Conservation (phyloP, 352 stramenopile species). For the Paralagenidium karlingii region DNA sequence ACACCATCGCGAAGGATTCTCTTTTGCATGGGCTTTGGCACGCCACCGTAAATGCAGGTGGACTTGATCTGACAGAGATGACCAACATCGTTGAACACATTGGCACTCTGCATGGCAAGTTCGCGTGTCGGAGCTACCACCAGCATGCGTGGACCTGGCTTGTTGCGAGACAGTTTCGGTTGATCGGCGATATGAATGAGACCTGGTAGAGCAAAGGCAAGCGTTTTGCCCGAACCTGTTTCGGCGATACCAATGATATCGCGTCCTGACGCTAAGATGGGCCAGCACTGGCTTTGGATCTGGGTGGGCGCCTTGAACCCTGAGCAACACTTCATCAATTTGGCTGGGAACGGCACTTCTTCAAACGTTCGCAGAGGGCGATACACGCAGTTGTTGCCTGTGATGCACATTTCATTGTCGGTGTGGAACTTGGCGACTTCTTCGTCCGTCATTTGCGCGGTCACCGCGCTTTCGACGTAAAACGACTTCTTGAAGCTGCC, state of each 20-base stretch:
- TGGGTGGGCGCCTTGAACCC: conserved; percentile 89
- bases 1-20: conserved; percentile 77
- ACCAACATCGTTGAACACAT: conserved; percentile 89
- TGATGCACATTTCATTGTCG: conserved; percentile 73
- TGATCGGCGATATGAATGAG: conserved; percentile 79
- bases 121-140: conserved; percentile 91
- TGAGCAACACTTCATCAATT: conserved; percentile 82
- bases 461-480: conserved; percentile 65
- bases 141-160: conserved; percentile 81
- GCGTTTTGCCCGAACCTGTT: conserved; percentile 93
- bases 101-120: conserved; percentile 89
- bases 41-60: conserved; percentile 92
- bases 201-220: conserved; percentile 92
- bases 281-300: conserved; percentile 98
- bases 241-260: conserved; percentile 90
- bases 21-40: conserved; percentile 91
- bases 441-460: conserved; percentile 59
- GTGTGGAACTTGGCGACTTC: conserved; percentile 82
- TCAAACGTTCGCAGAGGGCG: conserved; percentile 56
- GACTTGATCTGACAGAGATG: conserved; percentile 74
- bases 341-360: conserved; percentile 61
- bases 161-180: conserved; percentile 32
- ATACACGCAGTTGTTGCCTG: conserved; percentile 82
- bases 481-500: conserved; percentile 78
- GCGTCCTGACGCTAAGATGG: conserved; percentile 69